A percentile compares a stretch with the other conserved stretches of the same genome.
phyloP scores from a whole-genome alignment of 164 flowering plant genomes.

The Nymphaea thermarum region DNA sequence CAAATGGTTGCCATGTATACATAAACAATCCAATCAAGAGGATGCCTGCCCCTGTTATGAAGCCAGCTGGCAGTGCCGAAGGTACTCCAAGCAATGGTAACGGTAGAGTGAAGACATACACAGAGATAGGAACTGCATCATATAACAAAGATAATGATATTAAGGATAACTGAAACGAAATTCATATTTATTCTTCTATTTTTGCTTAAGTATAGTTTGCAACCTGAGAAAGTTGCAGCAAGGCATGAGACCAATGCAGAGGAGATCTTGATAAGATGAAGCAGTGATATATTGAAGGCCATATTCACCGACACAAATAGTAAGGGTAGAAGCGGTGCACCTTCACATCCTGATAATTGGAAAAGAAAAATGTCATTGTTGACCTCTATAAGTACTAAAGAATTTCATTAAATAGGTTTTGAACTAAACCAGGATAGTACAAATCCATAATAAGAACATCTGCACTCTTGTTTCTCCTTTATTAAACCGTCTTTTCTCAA shows the following conservation, averaged over 20 bases:
- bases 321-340: slow-evolving; percentile 85
- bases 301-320: slow-evolving; percentile 76
- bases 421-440: too few species aligned
- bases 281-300: slow-evolving; percentile 78
- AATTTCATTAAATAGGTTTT: too few species aligned
- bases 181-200: not conserved
- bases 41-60: slow-evolving; percentile 51
- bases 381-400: not conserved
- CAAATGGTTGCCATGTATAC: slow-evolving; percentile 54
- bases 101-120: slow-evolving; percentile 76
- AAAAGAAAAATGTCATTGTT: not conserved
- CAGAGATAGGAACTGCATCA: slow-evolving; percentile 68
- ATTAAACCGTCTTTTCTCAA: too few species aligned
- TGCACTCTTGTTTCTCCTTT: too few species aligned
- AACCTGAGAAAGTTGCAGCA: slow-evolving; percentile 86
- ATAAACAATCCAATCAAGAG: slow-evolving; percentile 64
- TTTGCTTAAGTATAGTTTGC: not conserved
- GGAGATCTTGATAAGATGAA: slow-evolving; percentile 89
- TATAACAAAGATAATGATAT: not conserved
- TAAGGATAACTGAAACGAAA: not conserved
- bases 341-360: slow-evolving; percentile 62
- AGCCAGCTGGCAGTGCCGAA: slow-evolving; percentile 71
- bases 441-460: too few species aligned
- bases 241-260: slow-evolving; percentile 90
- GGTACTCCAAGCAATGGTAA: slow-evolving; percentile 76